Percentiles rank a stretch among this genome's conserved stretches.
phyloP scores from a whole-genome alignment of 306 rosid genomes.

The Ammopiptanthus mongolicus region DNA sequence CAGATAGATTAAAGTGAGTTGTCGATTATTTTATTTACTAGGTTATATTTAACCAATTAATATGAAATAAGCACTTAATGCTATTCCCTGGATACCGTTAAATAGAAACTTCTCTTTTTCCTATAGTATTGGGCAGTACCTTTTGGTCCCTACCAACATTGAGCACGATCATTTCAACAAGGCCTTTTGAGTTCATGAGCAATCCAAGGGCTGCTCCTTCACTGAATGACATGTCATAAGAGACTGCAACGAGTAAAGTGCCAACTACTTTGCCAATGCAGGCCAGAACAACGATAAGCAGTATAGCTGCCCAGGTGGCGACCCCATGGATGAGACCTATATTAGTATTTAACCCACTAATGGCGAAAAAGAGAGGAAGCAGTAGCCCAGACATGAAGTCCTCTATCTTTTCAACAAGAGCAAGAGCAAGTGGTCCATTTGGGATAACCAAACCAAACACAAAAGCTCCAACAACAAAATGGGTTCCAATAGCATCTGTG shows the following conservation, averaged over 20 bases:
- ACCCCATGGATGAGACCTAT: slow-evolving; percentile 9
- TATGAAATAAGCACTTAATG: too few relatives aligned
- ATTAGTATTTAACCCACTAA: slow-evolving; percentile 77
- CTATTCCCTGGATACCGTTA: too few relatives aligned
- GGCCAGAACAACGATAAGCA: slow-evolving; percentile 44
- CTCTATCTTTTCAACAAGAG: slow-evolving; percentile 83
- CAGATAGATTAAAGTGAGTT: too few relatives aligned
- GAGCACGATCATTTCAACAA: slow-evolving; percentile 72
- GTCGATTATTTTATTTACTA: too few relatives aligned
- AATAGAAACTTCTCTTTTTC: too few relatives aligned
- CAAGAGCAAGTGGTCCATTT: slow-evolving; percentile 66
- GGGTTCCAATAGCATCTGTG: slow-evolving; percentile 87
- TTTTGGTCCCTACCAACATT: slow-evolving; percentile 76
- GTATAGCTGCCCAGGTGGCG: slow-evolving; percentile 34
- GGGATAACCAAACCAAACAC: slow-evolving; percentile 80
- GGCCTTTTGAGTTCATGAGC: slow-evolving; percentile 93
- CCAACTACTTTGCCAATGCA: slow-evolving; percentile 70
- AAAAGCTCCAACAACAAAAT: slow-evolving; percentile 81
- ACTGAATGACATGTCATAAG: slow-evolving; percentile 52
- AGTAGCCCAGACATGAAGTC: slow-evolving; percentile 74
- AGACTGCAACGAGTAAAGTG: slow-evolving; percentile 44
- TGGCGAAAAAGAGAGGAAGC: slow-evolving; percentile 86
- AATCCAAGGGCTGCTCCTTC: slow-evolving; percentile 76
- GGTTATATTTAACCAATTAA: too few relatives aligned
- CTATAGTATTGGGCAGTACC: slow-evolving; percentile 24